A percentile compares a stretch with the other conserved stretches of the same genome.
phyloP scores from a whole-genome alignment of 208 protist genomes.

The Cochliopodium minus region DNA sequence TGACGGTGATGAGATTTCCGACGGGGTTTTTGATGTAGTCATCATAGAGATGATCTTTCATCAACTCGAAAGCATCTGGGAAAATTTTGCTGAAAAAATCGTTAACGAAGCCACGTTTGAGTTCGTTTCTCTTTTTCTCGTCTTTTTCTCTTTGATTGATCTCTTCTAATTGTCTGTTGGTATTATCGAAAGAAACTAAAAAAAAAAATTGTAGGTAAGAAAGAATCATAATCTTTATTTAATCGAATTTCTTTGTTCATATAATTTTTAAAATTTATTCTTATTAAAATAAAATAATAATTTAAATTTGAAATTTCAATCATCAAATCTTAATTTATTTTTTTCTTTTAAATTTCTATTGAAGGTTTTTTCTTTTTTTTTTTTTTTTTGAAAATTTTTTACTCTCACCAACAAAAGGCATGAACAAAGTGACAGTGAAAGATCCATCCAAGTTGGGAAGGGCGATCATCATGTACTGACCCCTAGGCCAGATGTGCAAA shows the following conservation, averaged over 20 bases:
- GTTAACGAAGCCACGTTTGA: neutral
- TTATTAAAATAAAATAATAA: too few relatives aligned
- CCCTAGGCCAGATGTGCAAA: conserved; percentile 23
- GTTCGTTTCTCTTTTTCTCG: neutral
- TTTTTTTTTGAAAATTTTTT: too few relatives aligned
- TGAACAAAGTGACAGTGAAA: conserved; percentile 25
- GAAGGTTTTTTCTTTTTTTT: neutral
- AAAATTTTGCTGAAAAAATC: conserved; percentile 12
- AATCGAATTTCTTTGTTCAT: too few relatives aligned
- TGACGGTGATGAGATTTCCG: neutral
- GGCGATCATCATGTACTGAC: conserved; percentile 21
- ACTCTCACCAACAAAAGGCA: too few relatives aligned
- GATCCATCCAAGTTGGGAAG: conserved; percentile 15
- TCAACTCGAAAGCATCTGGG: conserved; percentile 10
- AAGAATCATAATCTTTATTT: too few relatives aligned
- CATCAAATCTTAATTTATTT: neutral
- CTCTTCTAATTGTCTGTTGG: too few relatives aligned
- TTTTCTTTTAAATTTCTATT: neutral
- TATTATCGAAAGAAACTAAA: too few relatives aligned
- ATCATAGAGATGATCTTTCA: neutral
- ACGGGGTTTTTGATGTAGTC: conserved; percentile 12
- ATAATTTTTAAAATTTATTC: too few relatives aligned
- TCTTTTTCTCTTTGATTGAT: neutral
- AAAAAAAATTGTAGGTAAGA: too few relatives aligned
- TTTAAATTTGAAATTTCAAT: too few relatives aligned